Conservation (phyloP, 176 grass and related monocot genomes). For the Oryza australiensis region DNA sequence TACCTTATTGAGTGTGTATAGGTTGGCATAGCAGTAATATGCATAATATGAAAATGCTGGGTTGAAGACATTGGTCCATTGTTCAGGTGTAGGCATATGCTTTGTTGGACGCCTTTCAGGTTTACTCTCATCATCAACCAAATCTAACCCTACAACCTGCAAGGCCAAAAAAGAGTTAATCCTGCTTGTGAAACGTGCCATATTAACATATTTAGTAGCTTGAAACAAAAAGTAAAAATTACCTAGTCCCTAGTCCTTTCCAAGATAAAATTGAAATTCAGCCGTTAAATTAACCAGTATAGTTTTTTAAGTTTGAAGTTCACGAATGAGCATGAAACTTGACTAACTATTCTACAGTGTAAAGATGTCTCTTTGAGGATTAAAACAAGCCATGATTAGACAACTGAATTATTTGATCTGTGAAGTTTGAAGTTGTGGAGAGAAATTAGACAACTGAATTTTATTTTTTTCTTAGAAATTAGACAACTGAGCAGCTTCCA, state of each 20-base stretch:
- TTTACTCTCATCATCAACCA: conserved; percentile 99
- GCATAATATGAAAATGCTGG: conserved; percentile 99
- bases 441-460: neutral
- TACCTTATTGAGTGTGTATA: conserved; percentile 96
- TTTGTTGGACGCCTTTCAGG: conserved; percentile 97
- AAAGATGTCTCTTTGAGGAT: neutral
- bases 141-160: conserved; percentile 94
- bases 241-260: neutral
- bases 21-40: conserved; percentile 98
- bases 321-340: neutral
- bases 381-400: neutral
- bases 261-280: conserved; percentile 9
- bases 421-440: conserved; percentile 8
- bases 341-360: conserved; percentile 1
- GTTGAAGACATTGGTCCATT: conserved; percentile 98
- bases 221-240: conserved; percentile 11
- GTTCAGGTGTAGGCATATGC: conserved; percentile 92
- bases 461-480: neutral
- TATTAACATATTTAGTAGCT: neutral
- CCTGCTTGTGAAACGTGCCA: neutral
- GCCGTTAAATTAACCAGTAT: neutral
- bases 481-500: neutral
- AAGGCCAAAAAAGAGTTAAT: conserved; percentile 3
- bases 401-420: neutral
- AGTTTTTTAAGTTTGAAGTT: conserved; percentile 2